Base-by-base conservation (phyloP, 2,329 filamentous ascomycete species). In the Stachybotrys chartarum region DNA sequence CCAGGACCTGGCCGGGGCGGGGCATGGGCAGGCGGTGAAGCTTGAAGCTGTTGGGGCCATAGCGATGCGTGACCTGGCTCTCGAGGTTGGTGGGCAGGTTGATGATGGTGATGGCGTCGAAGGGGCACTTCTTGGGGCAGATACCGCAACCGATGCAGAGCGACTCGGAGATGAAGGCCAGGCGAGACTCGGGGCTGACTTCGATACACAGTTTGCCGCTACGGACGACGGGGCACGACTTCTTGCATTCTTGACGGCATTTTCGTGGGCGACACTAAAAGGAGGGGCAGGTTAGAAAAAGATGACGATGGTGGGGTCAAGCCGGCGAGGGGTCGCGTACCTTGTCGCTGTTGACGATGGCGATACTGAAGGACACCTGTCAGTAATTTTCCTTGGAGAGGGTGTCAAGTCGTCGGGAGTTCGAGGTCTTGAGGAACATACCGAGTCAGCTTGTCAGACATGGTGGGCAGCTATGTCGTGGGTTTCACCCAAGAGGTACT, bases 1-100 rank as follows among this genome's bases (percentile, higher is more conserved):
- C 94, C 56, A 99, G 78, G 32, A 99, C 95, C 70, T 97, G 91
- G 59, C 94, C 94, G 35, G 94, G 93, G 58, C 94, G 87, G 60
- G 94, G 94, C 83, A 93, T 97, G 56, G 95, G 94, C 68, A 97
- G 82, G 66, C 95, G 87, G 75, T 99, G 94, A 63, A 99, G 85
- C 82, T 99, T 99, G 85, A 99, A 99, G 78, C 92, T 97, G 82
- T 99, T 99, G 72, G 94, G 93, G 55, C 93, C 96, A 80, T 99
- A 99, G 71, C 94, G 89, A 75, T 99, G 95, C 64, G 94, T 97
- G 69, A 99, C 91, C 74, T 97, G 90, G 63, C 88, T 95, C 75
- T 99, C 94, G 74, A 99, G 88, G 77, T 99, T 99, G 72, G 94
- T 99, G 65, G 95, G 94, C 81, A 99, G 79, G 80, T 99, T 99